A percentile compares a stretch with the other conserved stretches of the same genome.
These are phyloP conservation scores for Aspergillus flavus DNA, from an alignment of 2,329 filamentous ascomycete species.

Conservation along the genomic window DNA sequence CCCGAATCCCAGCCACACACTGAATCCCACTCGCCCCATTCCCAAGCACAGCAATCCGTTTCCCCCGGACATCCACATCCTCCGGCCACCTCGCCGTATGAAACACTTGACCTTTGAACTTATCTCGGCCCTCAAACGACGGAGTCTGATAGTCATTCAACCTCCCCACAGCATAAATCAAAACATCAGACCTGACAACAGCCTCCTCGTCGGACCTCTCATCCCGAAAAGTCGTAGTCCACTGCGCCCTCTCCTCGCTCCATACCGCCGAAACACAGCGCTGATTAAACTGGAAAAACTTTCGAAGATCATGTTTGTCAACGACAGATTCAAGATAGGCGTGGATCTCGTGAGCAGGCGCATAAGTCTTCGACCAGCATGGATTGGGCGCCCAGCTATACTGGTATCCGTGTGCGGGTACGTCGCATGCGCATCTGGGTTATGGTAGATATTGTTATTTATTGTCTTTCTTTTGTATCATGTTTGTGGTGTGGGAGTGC, in stretches of 20 bases:
- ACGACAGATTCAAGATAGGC: constrained; percentile 4
- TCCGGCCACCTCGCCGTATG: constrained; percentile 30
- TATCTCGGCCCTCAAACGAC: constrained; percentile 26
- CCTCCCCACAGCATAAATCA: constrained; percentile 10
- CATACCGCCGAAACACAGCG: constrained; percentile 5
- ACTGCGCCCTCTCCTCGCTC: background rate
- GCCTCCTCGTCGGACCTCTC: background rate
- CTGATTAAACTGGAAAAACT: constrained; percentile 4
- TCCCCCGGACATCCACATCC: constrained; percentile 28
- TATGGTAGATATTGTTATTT: background rate
- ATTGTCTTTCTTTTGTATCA: too few species aligned
- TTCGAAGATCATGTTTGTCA: constrained; percentile 5
- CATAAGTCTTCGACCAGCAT: constrained; percentile 6
- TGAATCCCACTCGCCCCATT: constrained; percentile 42
- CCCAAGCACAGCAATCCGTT: constrained; percentile 33
- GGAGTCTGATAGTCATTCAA: constrained; percentile 31
- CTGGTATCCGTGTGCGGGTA: constrained; percentile 13
- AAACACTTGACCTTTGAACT: constrained; percentile 29
- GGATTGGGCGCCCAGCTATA: constrained; percentile 10
- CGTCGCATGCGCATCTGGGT: constrained; percentile 8
- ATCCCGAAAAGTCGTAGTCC: constrained; percentile 4
- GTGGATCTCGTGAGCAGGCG: constrained; percentile 6
- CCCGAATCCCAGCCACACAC: constrained; percentile 13
- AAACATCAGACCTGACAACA: constrained; percentile 5
- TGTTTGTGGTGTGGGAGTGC: background rate